Evolutionary conservation across 2,329 filamentous ascomycete species (phyloP).

Genomic region (Pseudopithomyces maydicus): DNA sequence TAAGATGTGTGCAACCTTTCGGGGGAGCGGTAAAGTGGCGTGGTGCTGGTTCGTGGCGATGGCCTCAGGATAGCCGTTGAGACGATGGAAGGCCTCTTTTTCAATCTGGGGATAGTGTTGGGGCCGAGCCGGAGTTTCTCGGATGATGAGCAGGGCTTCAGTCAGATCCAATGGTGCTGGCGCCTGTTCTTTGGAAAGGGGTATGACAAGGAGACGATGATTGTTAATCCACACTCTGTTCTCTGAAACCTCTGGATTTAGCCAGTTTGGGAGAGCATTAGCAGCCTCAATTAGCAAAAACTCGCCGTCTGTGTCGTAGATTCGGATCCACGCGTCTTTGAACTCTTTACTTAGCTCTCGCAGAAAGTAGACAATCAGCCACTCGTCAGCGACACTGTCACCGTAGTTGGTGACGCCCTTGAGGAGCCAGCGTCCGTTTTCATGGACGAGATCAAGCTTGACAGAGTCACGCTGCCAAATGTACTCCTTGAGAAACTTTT

Average conservation of each 20-base stretch:
- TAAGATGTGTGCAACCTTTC: conserved; percentile 80
- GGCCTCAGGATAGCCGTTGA: conserved; percentile 80
- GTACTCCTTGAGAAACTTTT: conserved; percentile 75
- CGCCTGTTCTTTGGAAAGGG: conserved; percentile 48
- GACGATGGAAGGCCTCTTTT: conserved; percentile 86
- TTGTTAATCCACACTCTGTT: conserved; percentile 88
- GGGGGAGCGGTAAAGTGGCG: conserved; percentile 73
- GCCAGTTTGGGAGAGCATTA: conserved; percentile 82
- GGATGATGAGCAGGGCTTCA: conserved; percentile 68
- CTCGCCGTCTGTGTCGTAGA: conserved; percentile 89
- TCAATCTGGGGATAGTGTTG: conserved; percentile 77
- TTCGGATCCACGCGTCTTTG: conserved; percentile 76
- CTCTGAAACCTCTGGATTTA: conserved; percentile 86
- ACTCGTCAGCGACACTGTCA: conserved; percentile 95
- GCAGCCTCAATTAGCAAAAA: conserved; percentile 95
- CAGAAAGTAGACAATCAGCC: conserved; percentile 90
- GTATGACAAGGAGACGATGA: conserved; percentile 76
- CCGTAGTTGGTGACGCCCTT: conserved; percentile 84
- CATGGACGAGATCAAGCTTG: conserved; percentile 64
- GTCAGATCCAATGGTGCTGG: conserved; percentile 59
- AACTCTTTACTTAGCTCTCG: conserved; percentile 78
- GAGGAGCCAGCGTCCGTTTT: conserved; percentile 67
- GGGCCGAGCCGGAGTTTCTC: conserved; percentile 60
- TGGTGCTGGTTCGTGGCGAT: conserved; percentile 78
- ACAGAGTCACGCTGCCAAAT: conserved; percentile 95